Evolutionary conservation across 495 filamentous ascomycete species (phyloP).

Genomic region (Hypoxylon subgilvum): DNA sequence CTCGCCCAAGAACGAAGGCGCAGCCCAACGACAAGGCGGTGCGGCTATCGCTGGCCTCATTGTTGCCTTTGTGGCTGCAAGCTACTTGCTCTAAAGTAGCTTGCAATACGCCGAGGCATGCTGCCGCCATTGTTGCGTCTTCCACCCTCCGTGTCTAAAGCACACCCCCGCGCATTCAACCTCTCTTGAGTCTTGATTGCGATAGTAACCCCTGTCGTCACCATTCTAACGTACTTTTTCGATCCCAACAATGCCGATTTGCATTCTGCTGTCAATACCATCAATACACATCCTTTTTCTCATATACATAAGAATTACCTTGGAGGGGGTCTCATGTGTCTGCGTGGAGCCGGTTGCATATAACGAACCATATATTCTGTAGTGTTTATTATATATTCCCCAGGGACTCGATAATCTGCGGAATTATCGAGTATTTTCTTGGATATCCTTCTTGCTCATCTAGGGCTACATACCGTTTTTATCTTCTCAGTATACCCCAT

Average conservation of each 20-base stretch:
- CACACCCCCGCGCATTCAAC: too few species aligned
- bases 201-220: neutral
- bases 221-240: neutral
- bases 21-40: constrained; percentile 44
- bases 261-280: neutral
- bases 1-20: constrained; percentile 46
- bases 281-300: neutral
- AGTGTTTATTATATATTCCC: constrained; percentile 35
- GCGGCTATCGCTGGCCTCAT: constrained; percentile 54
- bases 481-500: constrained; percentile 34
- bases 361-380: constrained; percentile 33
- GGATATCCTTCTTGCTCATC: constrained; percentile 23
- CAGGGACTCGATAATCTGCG: constrained; percentile 7
- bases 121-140: neutral
- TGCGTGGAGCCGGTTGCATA: constrained; percentile 21
- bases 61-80: constrained; percentile 55
- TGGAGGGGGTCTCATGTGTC: neutral
- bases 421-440: constrained; percentile 17
- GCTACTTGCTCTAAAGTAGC: constrained; percentile 46
- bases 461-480: constrained; percentile 20
- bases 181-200: neutral
- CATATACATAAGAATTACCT: constrained; percentile 18
- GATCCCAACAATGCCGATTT: constrained; percentile 8
- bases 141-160: too few species aligned
- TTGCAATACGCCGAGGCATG: neutral